These are phyloP conservation scores for Tagetes patula DNA, from an alignment of 129 eudicot species.

Conservation along the genomic window DNA sequence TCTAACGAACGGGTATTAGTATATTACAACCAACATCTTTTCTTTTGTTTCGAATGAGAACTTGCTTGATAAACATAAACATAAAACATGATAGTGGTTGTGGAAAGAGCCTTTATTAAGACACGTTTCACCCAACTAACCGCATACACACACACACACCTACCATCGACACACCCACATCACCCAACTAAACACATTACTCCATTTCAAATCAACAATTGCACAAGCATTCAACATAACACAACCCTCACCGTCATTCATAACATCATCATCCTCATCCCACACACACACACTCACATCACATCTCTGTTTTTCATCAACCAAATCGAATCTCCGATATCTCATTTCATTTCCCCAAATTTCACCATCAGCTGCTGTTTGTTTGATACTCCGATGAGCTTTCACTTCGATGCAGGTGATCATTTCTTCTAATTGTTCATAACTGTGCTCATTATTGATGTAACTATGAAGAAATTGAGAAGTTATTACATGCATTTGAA, in stretches of 20 bases:
- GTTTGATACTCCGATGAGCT: background rate
- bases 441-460: background rate
- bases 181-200: constrained; percentile 12
- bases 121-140: constrained; percentile 2
- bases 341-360: background rate
- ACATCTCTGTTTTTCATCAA: background rate
- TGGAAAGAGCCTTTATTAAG: too few species aligned
- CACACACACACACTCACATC: background rate
- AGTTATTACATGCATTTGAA: constrained; percentile 37
- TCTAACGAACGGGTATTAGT: too few species aligned
- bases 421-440: background rate
- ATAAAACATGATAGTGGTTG: too few species aligned
- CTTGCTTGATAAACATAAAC: too few species aligned
- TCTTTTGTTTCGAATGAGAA: too few species aligned
- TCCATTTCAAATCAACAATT: constrained; percentile 8
- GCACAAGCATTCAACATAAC: background rate
- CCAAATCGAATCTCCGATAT: too few species aligned
- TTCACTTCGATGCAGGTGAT: background rate
- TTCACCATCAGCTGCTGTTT: background rate
- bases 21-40: too few species aligned
- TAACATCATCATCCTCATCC: background rate
- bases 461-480: constrained; percentile 49
- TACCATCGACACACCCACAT: constrained; percentile 12
- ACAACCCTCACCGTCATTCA: constrained; percentile 6
- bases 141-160: constrained; percentile 15